Conservation (phyloP, 2,329 filamentous ascomycete species). For the Hymenoscyphus fraxineus region DNA sequence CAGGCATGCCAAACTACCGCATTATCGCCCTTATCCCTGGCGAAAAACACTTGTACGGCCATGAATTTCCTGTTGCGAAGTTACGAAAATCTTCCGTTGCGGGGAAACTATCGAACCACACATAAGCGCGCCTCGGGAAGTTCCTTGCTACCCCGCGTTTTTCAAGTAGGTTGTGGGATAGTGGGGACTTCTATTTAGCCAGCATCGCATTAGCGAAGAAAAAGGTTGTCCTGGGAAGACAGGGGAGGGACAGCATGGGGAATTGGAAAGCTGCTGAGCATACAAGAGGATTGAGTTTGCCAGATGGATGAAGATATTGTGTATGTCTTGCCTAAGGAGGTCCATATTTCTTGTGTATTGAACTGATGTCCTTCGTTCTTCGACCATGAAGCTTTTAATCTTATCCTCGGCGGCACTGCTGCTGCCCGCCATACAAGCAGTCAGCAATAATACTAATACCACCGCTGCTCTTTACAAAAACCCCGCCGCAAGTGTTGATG, state of each 20-base stretch:
- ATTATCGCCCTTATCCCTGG: background rate
- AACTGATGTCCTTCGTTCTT: background rate
- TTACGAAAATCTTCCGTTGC: conserved; percentile 5
- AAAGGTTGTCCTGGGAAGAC: background rate
- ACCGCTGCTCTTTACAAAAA: conserved; percentile 56
- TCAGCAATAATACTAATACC: conserved; percentile 5
- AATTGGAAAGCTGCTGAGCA: background rate
- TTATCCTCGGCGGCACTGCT: background rate
- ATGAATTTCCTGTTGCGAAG: conserved; percentile 1
- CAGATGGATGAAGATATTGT: background rate
- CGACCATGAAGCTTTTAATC: background rate
- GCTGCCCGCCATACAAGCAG: background rate
- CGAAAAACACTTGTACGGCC: background rate
- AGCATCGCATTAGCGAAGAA: background rate
- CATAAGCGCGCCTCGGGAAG: conserved; percentile 2
- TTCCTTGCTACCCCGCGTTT: background rate
- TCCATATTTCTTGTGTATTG: background rate
- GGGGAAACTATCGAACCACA: conserved; percentile 1
- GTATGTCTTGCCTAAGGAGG: background rate
- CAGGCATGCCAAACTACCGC: background rate
- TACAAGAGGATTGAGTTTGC: background rate
- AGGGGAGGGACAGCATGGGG: background rate
- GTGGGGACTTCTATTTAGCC: background rate
- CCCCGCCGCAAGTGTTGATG: conserved; percentile 56
- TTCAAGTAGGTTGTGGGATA: background rate